phyloP scores from a whole-genome alignment of 2,329 filamentous ascomycete genomes.

The Ilyonectria mors-panacis region DNA sequence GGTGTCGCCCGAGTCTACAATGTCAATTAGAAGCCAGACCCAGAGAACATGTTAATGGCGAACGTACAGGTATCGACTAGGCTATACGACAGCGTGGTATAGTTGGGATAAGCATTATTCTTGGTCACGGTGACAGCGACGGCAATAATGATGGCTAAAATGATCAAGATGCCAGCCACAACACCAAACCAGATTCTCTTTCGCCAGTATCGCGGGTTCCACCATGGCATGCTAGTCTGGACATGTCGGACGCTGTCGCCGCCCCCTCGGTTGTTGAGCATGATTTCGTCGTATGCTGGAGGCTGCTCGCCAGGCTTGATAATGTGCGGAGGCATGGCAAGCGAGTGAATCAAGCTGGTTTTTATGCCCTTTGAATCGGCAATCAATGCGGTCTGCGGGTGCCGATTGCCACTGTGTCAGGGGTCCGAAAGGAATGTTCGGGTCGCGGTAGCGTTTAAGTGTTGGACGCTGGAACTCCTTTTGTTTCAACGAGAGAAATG shows the following conservation, averaged over 20 bases:
- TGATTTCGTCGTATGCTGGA: conserved; percentile 49
- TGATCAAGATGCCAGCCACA: conserved; percentile 57
- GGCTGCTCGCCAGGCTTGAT: conserved; percentile 45
- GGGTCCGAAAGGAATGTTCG: background rate
- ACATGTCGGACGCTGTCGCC: conserved; percentile 40
- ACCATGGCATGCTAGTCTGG: conserved; percentile 54
- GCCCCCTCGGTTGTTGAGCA: conserved; percentile 36
- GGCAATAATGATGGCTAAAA: conserved; percentile 64
- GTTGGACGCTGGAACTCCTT: background rate
- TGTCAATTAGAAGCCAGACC: conserved; percentile 10
- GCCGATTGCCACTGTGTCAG: background rate
- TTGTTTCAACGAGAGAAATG: background rate
- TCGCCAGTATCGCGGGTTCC: conserved; percentile 68
- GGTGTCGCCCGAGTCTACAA: conserved; percentile 61
- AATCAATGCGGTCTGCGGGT: background rate
- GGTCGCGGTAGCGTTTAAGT: background rate
- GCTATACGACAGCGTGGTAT: conserved; percentile 62
- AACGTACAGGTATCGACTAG: conserved; percentile 65
- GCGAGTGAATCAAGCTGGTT: background rate
- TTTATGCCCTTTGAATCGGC: background rate
- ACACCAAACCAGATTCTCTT: conserved; percentile 65
- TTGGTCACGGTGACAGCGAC: conserved; percentile 59
- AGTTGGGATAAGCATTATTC: conserved; percentile 64
- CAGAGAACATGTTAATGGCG: background rate
- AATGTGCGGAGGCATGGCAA: conserved; percentile 33